These are phyloP conservation scores for Ceratobasidium sp. DNA, from an alignment of 1,284 basidiomycete species.

Conservation along the genomic window DNA sequence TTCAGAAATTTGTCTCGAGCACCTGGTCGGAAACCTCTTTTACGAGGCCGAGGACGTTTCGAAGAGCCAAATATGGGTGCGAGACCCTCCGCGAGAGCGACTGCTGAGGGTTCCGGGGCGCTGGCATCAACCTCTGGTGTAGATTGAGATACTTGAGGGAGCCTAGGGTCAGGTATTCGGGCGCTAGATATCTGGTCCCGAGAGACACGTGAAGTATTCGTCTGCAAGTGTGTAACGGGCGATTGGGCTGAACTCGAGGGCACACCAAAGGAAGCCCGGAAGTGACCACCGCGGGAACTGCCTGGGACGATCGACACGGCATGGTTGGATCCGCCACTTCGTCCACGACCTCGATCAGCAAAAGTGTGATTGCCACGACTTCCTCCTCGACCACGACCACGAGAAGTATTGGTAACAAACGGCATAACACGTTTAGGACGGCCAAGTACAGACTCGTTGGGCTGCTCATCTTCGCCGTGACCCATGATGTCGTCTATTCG, in stretches of 20 bases:
- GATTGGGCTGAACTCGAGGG: not conserved
- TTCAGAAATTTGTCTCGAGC: not conserved
- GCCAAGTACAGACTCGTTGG: constrained; percentile 26
- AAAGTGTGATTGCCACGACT: not conserved
- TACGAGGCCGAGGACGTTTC: constrained; percentile 9
- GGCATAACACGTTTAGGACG: constrained; percentile 36
- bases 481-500: not conserved
- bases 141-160: constrained; percentile 6
- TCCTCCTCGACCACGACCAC: not conserved
- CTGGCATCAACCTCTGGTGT: not conserved
- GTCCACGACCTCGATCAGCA: not conserved
- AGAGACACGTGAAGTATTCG: not conserved
- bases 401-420: constrained; percentile 32
- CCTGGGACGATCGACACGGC: not conserved
- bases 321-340: not conserved
- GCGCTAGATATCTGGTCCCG: not conserved
- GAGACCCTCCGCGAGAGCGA: not conserved
- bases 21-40: constrained; percentile 7
- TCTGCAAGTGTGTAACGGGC: not conserved
- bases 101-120: not conserved
- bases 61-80: not conserved
- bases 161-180: too few species aligned
- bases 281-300: constrained; percentile 6
- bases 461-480: constrained; percentile 32
- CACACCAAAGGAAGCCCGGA: not conserved